A percentile compares a stretch with the other conserved stretches of the same genome.
phyloP scores from a whole-genome alignment of 176 grass and related monocot genomes.

The Carex pumila region DNA sequence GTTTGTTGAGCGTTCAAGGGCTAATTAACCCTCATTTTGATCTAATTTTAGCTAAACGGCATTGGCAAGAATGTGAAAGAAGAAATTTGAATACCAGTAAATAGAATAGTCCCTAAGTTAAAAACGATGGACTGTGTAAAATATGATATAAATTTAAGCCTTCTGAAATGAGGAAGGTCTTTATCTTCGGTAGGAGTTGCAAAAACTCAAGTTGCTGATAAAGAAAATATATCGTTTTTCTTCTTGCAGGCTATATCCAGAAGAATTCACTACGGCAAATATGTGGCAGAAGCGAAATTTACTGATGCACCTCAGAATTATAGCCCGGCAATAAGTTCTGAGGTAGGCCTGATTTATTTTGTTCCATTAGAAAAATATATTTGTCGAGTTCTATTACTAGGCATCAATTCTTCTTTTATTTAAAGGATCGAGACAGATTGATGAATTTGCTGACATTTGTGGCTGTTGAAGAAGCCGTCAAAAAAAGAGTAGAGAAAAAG shows the following conservation, averaged over 20 bases:
- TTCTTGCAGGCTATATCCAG: constrained; percentile 64
- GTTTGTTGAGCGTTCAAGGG: background rate
- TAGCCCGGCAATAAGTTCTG: constrained; percentile 46
- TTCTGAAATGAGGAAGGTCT: background rate
- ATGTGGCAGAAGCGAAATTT: constrained; percentile 93
- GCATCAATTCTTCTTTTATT: background rate
- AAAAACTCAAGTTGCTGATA: background rate
- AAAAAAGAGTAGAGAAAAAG: constrained; percentile 89
- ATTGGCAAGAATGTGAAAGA: background rate
- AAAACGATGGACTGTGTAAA: background rate
- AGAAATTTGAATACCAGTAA: background rate
- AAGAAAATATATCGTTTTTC: background rate
- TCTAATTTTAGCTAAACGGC: background rate
- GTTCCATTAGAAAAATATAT: background rate
- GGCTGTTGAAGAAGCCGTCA: constrained; percentile 77
- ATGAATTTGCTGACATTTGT: constrained; percentile 85
- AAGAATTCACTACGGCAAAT: constrained; percentile 88
- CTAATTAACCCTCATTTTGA: background rate
- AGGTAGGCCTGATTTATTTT: constrained; percentile 38
- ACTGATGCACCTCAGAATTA: constrained; percentile 73
- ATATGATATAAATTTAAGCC: too few relatives aligned
- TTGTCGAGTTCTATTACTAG: background rate
- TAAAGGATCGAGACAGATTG: constrained; percentile 62
- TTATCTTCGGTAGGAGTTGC: background rate
- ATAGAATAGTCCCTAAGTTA: background rate